Percentiles rank a stretch among this genome's conserved stretches.
These are phyloP conservation scores for Effrenium voratum DNA, from an alignment of 73 alveolate species.

Conservation along the genomic window DNA sequence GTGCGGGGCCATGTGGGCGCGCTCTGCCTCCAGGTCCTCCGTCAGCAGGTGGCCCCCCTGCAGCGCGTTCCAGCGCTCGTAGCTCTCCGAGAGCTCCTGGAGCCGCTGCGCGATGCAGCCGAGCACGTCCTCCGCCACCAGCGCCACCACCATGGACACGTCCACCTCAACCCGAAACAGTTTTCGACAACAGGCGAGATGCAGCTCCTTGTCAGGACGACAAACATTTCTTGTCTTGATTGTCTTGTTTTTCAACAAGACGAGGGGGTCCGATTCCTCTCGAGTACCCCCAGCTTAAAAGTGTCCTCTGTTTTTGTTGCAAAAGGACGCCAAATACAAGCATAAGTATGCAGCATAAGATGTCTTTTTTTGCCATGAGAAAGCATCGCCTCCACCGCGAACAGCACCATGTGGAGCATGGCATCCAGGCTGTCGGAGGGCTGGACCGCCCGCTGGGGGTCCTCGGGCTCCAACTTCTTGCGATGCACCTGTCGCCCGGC, in stretches of 20 bases:
- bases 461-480: too few relatives aligned
- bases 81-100: constrained; percentile 43
- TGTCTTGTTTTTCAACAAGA: too few relatives aligned
- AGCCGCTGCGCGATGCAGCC: constrained; percentile 77
- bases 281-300: too few relatives aligned
- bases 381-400: constrained; percentile 92
- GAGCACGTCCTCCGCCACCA: constrained; percentile 85
- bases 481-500: too few relatives aligned
- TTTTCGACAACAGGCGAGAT: too few relatives aligned
- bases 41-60: constrained; percentile 77
- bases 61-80: constrained; percentile 61
- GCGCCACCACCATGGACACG: constrained; percentile 80
- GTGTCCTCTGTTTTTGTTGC: too few relatives aligned
- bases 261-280: too few relatives aligned
- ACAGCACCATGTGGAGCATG: constrained; percentile 93
- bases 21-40: constrained; percentile 85
- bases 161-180: constrained; percentile 40
- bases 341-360: too few relatives aligned
- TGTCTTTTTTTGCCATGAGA: too few relatives aligned
- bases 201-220: too few relatives aligned
- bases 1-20: not conserved
- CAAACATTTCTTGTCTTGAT: too few relatives aligned
- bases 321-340: too few relatives aligned
- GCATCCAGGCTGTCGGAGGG: constrained; percentile 81
- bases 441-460: not conserved